Conservation (phyloP, 495 filamentous ascomycete genomes). For the Ascobolus immersus region DNA sequence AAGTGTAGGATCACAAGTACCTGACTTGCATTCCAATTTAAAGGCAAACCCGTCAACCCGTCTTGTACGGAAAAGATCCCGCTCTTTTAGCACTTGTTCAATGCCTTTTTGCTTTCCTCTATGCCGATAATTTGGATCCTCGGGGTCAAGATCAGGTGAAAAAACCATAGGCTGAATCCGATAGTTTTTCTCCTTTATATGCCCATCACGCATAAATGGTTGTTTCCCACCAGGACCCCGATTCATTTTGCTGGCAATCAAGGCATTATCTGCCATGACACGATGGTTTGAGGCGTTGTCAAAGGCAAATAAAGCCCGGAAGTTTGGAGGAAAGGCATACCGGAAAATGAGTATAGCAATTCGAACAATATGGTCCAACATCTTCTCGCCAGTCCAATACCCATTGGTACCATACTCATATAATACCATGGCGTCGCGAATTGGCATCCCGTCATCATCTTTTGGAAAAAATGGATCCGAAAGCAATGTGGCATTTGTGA, state of each 20-base stretch:
- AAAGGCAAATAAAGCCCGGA: conserved; percentile 1
- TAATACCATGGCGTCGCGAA: background rate
- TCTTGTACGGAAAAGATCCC: background rate
- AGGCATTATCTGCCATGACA: background rate
- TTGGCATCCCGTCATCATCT: too few species aligned
- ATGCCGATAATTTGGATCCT: background rate
- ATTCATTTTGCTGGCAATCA: background rate
- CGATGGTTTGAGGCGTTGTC: background rate
- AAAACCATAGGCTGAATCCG: background rate
- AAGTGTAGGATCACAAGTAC: too few species aligned
- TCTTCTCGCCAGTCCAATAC: background rate
- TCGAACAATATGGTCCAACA: background rate
- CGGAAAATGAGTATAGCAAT: conserved; percentile 4
- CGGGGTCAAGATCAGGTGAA: background rate
- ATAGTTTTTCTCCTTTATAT: background rate
- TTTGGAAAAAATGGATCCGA: background rate
- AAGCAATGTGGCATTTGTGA: background rate
- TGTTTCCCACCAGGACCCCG: background rate
- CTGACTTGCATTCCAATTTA: background rate
- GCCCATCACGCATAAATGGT: background rate
- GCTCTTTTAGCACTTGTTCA: background rate
- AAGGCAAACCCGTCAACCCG: too few species aligned
- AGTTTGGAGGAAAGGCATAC: background rate
- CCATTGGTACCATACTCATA: background rate
- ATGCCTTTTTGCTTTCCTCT: background rate